Base-by-base conservation (phyloP, 306 rosid species). In the Malus orientalis region DNA sequence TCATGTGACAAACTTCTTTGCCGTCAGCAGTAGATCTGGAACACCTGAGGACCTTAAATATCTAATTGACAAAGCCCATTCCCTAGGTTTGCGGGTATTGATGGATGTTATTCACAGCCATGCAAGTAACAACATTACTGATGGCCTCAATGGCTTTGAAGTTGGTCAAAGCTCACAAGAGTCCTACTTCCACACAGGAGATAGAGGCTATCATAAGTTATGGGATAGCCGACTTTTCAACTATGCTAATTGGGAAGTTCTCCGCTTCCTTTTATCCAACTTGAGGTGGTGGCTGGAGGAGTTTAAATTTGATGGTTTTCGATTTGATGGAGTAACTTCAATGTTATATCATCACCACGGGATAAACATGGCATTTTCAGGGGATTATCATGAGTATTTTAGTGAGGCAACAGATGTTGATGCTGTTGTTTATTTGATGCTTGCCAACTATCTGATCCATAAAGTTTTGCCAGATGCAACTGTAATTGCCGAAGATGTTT, bases 311-410 rank as follows among this genome's bases (percentile, higher is more conserved):
- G 98, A 94, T 67, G 98, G 98, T 74, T 94, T 91, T 87, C 95
- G 98, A 71, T 92, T 92, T 81, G 98, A 94, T 89, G 98, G 98
- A 67, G 89, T 92, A 61, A 94, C 98, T 57, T 94, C 98, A 42
- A 94, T 94, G 98, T 67, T 94, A 79, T 94, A 94, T 82, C 97
- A 94, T 86, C 98, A 94, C 83, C 98, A 94, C 18, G 98, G 98
- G 83, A 86, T 94, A 84, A 84, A 89, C 77, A 78, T 81, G 88
- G 75, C 81, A 63, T 92, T 92, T 81, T 76, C 97, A 16, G 97
- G 98, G 86, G 58, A 86, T 78, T 94, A 94, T 84, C 60, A 75
- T n/a, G 96, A 94, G 88, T 94, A 94, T 85, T 94, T 94, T 79
- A 89, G 92, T 79, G 95, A 90, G 84, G 85, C 87, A 44, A 90